These are phyloP conservation scores for Picochlorum sp. DNA, from an alignment of 139 green algal genomes.

Conservation along the genomic window DNA sequence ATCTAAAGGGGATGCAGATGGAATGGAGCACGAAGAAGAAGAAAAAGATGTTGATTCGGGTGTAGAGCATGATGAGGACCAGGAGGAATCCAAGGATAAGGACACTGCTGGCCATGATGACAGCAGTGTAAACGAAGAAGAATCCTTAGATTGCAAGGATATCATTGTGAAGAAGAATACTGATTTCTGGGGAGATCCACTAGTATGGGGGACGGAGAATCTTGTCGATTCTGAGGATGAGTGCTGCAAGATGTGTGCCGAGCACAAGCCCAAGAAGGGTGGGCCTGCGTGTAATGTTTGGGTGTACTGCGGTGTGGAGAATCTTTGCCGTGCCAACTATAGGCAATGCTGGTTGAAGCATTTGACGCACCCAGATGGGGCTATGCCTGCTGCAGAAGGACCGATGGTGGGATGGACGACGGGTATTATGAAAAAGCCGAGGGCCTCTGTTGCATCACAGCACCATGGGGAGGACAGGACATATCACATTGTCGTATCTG, in stretches of 20 bases:
- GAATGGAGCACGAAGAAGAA: neutral
- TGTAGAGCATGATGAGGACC: neutral
- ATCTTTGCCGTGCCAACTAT: constrained; percentile 35
- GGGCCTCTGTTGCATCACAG: neutral
- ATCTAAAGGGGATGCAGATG: neutral
- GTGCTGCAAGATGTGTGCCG: constrained; percentile 53
- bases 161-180: neutral
- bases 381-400: constrained; percentile 41
- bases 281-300: constrained; percentile 70
- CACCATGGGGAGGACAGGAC: constrained; percentile 27
- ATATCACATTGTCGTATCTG: constrained; percentile 75
- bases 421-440: constrained; percentile 38
- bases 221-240: constrained; percentile 27
- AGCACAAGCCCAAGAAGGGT: constrained; percentile 32
- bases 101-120: neutral
- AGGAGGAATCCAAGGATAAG: neutral
- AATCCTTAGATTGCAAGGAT: constrained; percentile 2
- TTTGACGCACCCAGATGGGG: constrained; percentile 56
- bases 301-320: constrained; percentile 67
- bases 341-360: constrained; percentile 85
- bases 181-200: constrained; percentile 64
- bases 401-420: constrained; percentile 62
- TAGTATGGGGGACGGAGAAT: constrained; percentile 53
- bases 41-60: neutral
- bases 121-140: neutral